Evolutionary conservation across 1,284 basidiomycete genomes (phyloP), one percentile per base, ranked within the genome.

Genomic region (Meira miltonrushii): DNA sequence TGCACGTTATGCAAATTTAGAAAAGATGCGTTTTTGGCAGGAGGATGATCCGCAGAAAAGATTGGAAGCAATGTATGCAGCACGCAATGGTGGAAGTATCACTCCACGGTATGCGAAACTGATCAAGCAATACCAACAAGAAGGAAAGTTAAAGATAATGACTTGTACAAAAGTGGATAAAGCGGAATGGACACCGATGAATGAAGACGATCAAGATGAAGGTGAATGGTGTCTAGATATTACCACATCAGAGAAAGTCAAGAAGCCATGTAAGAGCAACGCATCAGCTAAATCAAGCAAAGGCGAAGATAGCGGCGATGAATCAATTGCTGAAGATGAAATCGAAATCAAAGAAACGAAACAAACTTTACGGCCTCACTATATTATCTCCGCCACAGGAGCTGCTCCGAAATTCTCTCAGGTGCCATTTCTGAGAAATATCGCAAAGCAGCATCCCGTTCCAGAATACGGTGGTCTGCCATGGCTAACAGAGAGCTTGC

Each of bases 11-110:
- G 67, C 70, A 37, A 72, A 76, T 55, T 59, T 68, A 17, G 55
- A 66, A 52, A 69, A 74, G 61, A 76, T 76, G 68, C 66, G 67
- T 2, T 79, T 79, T 61, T 79, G 72, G 72, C 71, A 73, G 52
- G 70, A 64, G 25, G 66, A 69, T 7, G 64, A 66, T 39, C 65
- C 65, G 2, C 13, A 44, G 12, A 67, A 61, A 33, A 70, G 79
- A 0, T 53, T 67, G 11, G 28, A 54, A 1, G 66, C 69, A 55
- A 64, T 79, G 39, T 64, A 64, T 15, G 25, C 53, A 0, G 77
- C 78, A 2, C 65, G 78, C 6, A 63, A 72, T 23, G 78, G 78
- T 1, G 76, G 75, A 2, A 73, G 67, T 39, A 73, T 79, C 41
- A 79, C 77, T 19, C 77, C 77, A 4, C 54, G 28, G 2, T 79